These are phyloP conservation scores for Oropetium thomaeum DNA, from an alignment of 176 grass and related monocot species.

Conservation along the genomic window DNA sequence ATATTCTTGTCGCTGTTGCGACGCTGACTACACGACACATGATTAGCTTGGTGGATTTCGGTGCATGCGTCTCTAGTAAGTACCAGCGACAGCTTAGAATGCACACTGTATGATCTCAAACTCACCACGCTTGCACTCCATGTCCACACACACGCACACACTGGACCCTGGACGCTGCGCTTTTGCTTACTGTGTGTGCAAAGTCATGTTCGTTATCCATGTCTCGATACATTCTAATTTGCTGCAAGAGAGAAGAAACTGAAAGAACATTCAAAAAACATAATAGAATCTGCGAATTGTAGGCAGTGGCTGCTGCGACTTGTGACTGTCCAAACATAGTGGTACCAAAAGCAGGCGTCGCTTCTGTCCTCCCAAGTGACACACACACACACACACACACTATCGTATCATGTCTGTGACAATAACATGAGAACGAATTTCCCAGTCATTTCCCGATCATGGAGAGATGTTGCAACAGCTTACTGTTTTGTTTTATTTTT, in stretches of 20 bases:
- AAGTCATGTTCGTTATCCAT: not conserved
- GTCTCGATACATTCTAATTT: not conserved
- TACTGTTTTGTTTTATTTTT: not conserved
- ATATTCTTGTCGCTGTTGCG: conserved; percentile 11
- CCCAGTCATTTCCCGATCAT: conserved; percentile 28
- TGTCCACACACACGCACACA: conserved; percentile 1
- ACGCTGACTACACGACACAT: conserved; percentile 25
- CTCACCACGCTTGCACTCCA: conserved; percentile 7
- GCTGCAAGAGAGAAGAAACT: not conserved
- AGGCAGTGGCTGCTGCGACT: not conserved
- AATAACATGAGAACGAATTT: conserved; percentile 32
- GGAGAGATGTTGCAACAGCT: not conserved
- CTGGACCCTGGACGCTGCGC: too few relatives aligned
- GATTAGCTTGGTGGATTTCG: not conserved
- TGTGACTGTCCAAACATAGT: not conserved
- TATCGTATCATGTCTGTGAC: conserved; percentile 26
- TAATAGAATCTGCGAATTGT: too few relatives aligned
- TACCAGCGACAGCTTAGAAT: not conserved
- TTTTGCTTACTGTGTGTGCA: not conserved
- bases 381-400: too few relatives aligned
- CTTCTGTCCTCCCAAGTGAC: not conserved
- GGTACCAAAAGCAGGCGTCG: conserved; percentile 15
- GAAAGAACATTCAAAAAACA: not conserved
- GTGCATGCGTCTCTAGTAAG: not conserved
- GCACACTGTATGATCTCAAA: conserved; percentile 18